phyloP scores from a whole-genome alignment of 805 yeast species.

The Wickerhamiella sorbophila region DNA sequence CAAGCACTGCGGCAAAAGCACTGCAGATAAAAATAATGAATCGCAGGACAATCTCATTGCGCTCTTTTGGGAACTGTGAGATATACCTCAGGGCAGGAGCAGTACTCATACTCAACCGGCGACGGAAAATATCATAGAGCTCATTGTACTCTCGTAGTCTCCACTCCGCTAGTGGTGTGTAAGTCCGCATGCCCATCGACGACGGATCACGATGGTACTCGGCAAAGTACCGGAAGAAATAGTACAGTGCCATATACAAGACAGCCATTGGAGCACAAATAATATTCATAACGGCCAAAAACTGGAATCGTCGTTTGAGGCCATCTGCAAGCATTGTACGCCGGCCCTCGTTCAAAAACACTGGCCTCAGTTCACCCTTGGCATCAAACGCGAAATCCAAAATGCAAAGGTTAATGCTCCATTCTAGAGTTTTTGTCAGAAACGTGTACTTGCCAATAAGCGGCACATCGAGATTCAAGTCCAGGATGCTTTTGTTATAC shows the following conservation, averaged over 20 bases:
- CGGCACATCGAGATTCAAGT: conserved; percentile 46
- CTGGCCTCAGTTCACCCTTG: conserved; percentile 65
- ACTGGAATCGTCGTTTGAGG: conserved; percentile 59
- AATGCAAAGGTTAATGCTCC: conserved; percentile 84
- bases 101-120: conserved; percentile 60
- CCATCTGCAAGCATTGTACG: conserved; percentile 54
- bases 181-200: conserved; percentile 67
- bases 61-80: conserved; percentile 82
- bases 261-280: conserved; percentile 77
- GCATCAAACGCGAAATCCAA: conserved; percentile 74
- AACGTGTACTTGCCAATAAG: conserved; percentile 28
- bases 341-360: conserved; percentile 55
- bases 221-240: conserved; percentile 82
- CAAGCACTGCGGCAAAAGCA: conserved; percentile 78
- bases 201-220: conserved; percentile 85
- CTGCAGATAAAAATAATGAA: conserved; percentile 69
- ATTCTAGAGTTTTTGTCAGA: conserved; percentile 78
- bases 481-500: conserved; percentile 62
- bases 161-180: conserved; percentile 93
- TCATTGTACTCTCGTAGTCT: conserved; percentile 89
- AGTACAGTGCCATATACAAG: conserved; percentile 63
- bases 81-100: conserved; percentile 73
- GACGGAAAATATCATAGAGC: conserved; percentile 72
- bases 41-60: conserved; percentile 38
- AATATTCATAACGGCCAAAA: conserved; percentile 78